Conservation (phyloP, 1,284 basidiomycete species). For the Anthracocystis panici-leucophaei region DNA sequence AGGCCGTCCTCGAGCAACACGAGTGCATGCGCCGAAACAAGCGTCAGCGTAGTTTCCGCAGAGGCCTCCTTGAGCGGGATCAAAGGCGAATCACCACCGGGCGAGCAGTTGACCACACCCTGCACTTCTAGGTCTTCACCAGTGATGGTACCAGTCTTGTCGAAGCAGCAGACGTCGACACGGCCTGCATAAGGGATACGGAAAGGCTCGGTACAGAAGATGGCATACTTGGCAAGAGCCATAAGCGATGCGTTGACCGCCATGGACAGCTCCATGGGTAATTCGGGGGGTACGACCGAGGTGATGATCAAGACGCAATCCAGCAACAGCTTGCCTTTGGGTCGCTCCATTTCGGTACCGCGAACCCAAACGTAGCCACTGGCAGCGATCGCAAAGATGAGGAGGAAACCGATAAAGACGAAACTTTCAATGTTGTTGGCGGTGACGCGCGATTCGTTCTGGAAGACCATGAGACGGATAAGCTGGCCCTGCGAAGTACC, state of each 20-base stretch:
- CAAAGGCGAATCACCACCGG: conserved; percentile 71
- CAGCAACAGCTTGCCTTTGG: conserved; percentile 68
- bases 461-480: conserved; percentile 69
- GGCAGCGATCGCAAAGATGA: conserved; percentile 68
- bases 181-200: conserved; percentile 68
- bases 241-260: conserved; percentile 73
- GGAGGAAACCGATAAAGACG: conserved; percentile 68
- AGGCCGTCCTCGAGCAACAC: conserved; percentile 90
- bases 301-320: conserved; percentile 69
- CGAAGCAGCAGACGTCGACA: conserved; percentile 70
- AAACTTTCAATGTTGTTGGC: conserved; percentile 69
- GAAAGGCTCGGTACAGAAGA: conserved; percentile 70
- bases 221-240: conserved; percentile 84
- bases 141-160: conserved; percentile 70
- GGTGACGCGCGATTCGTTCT: conserved; percentile 67
- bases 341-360: conserved; percentile 65
- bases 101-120: conserved; percentile 59
- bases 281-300: conserved; percentile 68
- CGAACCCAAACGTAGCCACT: conserved; percentile 67
- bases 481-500: conserved; percentile 69
- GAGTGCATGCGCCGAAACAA: conserved; percentile 94
- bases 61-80: conserved; percentile 82
- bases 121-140: conserved; percentile 68
- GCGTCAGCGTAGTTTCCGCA: conserved; percentile 84
- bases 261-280: conserved; percentile 70